Evolutionary conservation across 1,284 basidiomycete genomes (phyloP), one percentile per base, ranked within the genome.

Genomic region (Caloboletus firmus): DNA sequence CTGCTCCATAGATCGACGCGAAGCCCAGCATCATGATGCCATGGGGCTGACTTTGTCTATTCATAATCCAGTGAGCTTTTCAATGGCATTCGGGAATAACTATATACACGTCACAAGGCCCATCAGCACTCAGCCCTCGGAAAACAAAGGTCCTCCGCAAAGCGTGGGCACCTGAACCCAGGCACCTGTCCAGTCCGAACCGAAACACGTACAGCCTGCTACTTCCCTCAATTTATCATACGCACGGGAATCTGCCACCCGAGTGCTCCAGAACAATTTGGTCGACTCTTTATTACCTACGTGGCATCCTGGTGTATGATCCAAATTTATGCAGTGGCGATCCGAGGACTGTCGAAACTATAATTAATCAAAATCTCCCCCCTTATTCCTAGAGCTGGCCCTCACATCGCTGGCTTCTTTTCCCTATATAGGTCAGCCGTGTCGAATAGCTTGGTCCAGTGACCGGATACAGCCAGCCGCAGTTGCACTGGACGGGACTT

Each of bases 291-390:
- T 22, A 26, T 30, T 30, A 46, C 35, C 32, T 26, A 24, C 49
- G 28, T 60, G 43, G 30, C 30, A 54, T 40, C 18, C 28, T 48
- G 30, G 37, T 24, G 28, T 40, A 24, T 41, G 43, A 15, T 39
- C 24, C 37, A 28, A 43, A 47, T 55, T 36, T n/a, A 31, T 46
- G 13, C 44, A 20, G 1, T 39, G 32, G 26, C 40, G 34, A 22
- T 51, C 35, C 47, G 49, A 41, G 43, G 47, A 44, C 49, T 36
- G 17, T 34, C 18, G 10, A 28, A 18, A 26, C 13, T 49, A 60
- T 49, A 48, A 49, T 65, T 54, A 48, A 22, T 18, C n/a, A n/a
- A n/a, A n/a, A n/a, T n/a, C n/a, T n/a, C n/a, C 7, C 22, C 13
- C 5, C 24, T 37, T 17, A 40, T 18, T 15, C 20, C 18, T 30